Base-by-base conservation (phyloP, 2,329 filamentous ascomycete genomes). In the Clarireedia paspali region DNA sequence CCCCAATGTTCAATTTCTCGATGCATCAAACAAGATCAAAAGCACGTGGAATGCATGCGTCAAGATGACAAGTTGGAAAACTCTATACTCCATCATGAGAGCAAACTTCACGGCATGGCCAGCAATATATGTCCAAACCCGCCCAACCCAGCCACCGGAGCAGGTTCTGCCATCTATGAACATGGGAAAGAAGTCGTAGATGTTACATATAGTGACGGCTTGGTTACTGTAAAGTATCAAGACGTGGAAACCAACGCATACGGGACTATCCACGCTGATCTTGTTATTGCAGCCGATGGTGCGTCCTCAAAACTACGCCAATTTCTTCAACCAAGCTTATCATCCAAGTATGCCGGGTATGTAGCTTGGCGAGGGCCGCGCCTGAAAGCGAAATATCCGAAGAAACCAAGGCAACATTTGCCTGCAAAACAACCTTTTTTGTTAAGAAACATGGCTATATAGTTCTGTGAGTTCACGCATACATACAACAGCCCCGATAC, bases 21-120 rank as follows among this genome's bases (percentile, higher is more conserved):
- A 53, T 1, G 24, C 26, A 4, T 9, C 15, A 4, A 30, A 47
- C 12, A 48, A 40, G 17, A 6, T 47, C 12, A 48, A 53, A 48
- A 53, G 44, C 14, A 48, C 44, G 1, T 53, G 51, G 34, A 40
- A 53, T 30, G 1, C 40, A 4, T 23, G 34, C 12, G 5, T 40
- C 10, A 34, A 23, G 7, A 53, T 14, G 44, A 48, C 44, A 1
- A 63, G 57, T 46, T 62, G 60, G 59, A 57, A 59, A 27, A 36
- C 59, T 5, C 24, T 61, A 6, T 65, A 64, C 20, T 57, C 57
- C 24, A 14, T 59, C 5, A 26, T 63, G 27, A 42, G 61, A 27
- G 57, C 60, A 7, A 61, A 61, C 50, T 63, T 65, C 39, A 65
- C 52, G 60, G 61, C 1, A 24, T 54, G 14, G 49, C 36, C 27